Evolutionary conservation across 768 basidiomycete species (phyloP), one percentile per base, ranked within the genome.

Genomic region (Boletus fagicola): DNA sequence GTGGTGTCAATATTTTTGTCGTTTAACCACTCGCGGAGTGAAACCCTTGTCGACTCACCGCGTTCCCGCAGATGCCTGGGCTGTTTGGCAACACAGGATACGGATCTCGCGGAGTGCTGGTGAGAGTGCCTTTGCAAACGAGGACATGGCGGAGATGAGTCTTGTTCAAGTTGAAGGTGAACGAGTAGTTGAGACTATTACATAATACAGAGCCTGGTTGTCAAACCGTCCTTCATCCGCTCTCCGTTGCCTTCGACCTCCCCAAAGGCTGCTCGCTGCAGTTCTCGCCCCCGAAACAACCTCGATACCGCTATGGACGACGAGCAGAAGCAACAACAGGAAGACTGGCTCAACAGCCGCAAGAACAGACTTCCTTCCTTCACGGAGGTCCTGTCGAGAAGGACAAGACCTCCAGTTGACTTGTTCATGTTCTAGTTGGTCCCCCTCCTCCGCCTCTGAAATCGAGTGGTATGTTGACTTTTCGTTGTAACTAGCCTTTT

Each of bases 341-440:
- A 92, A 73, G 90, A 92, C 64, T 89, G 86, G 87, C 80, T 82
- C 5, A 78, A 74, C 59, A 84, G 77, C 70, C 83, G 90, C 72
- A 81, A 80, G 75, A 83, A 90, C 68, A 83, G 90, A 66, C 79
- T 93, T 15, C 91, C 90, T n/a, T 87, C 91, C 31, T 92, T 93
- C 66, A 84, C 86, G 24, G 94, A 98, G 77, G 94, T 98, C 48
- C 81, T 98, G 30, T 90, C 90, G 20, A 81, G 96, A 65, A 82
- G 89, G 68, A 97, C 96, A 35, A 77, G 91, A 59, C 93, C 97
- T 0, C 97, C 97, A 20, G 93, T 99, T 33, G 97, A 99, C 78
- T 80, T 99, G 53, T 99, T 97, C 80, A 96, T 95, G 89, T 96
- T 97, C 78, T 96, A 96, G 94, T 97, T 69, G 74, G 91, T 90